These are phyloP conservation scores for Chrysoporthe puriensis DNA, from an alignment of 2,329 filamentous ascomycete species.

Conservation along the genomic window DNA sequence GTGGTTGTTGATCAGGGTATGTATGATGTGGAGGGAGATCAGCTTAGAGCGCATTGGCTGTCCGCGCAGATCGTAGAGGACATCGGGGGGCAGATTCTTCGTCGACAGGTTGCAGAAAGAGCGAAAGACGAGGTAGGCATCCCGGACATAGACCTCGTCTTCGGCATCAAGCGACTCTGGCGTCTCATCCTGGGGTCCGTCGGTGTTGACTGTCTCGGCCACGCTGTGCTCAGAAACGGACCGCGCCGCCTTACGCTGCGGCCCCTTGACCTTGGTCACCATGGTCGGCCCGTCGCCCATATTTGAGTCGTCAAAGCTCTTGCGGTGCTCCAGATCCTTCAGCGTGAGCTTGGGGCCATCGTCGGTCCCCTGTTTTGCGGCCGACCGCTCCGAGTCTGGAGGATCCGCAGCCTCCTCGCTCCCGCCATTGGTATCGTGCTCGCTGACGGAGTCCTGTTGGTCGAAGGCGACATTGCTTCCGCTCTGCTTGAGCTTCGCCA, in stretches of 20 bases:
- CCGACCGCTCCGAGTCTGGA: slow-evolving; percentile 35
- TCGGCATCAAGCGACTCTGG: slow-evolving; percentile 69
- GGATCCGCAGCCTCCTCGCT: slow-evolving; percentile 44
- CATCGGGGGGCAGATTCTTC: slow-evolving; percentile 85
- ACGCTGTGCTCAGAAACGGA: slow-evolving; percentile 57
- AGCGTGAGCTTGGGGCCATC: slow-evolving; percentile 62
- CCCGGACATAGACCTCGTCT: slow-evolving; percentile 95
- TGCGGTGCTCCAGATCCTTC: slow-evolving; percentile 68
- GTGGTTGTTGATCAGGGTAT: slow-evolving; percentile 94
- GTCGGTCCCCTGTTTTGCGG: slow-evolving; percentile 39
- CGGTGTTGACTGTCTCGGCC: slow-evolving; percentile 43
- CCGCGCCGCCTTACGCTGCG: slow-evolving; percentile 45
- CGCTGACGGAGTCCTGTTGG: slow-evolving; percentile 45
- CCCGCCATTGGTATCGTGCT: slow-evolving; percentile 41
- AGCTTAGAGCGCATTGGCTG: slow-evolving; percentile 98
- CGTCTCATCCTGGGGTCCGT: slow-evolving; percentile 58
- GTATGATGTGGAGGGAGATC: slow-evolving; percentile 91
- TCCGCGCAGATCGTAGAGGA: slow-evolving; percentile 88
- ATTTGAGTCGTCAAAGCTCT: slow-evolving; percentile 70
- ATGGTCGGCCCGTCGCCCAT: slow-evolving; percentile 69
- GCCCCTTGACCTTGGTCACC: slow-evolving; percentile 62
- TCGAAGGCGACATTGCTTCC: slow-evolving; percentile 58
- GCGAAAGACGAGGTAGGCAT: slow-evolving; percentile 95
- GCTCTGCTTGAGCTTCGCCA: slow-evolving; percentile 55
- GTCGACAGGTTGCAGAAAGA: slow-evolving; percentile 98